phyloP scores from a whole-genome alignment of 805 yeast genomes.

The Candida insectorum region DNA sequence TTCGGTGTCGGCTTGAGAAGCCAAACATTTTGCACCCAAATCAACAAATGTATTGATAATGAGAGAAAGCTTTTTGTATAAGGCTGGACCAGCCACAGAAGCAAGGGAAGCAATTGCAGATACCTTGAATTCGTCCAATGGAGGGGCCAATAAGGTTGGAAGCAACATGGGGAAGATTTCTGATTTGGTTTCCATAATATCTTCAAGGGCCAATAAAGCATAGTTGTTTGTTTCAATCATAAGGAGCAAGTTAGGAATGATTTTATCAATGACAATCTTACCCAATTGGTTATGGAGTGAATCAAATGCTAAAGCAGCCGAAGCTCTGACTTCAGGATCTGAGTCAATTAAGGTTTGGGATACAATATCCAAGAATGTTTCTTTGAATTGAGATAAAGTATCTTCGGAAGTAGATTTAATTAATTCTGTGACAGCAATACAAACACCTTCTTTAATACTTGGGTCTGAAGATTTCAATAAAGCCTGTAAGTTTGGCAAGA shows the following conservation, averaged over 20 bases:
- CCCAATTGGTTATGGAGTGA: constrained; percentile 80
- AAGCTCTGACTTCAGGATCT: constrained; percentile 71
- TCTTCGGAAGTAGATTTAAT: constrained; percentile 68
- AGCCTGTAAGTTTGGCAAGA: constrained; percentile 81
- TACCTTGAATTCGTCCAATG: constrained; percentile 83
- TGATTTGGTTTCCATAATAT: constrained; percentile 86
- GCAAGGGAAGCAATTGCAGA: constrained; percentile 82
- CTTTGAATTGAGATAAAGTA: constrained; percentile 62
- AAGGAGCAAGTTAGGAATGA: constrained; percentile 77
- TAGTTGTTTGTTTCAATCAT: constrained; percentile 64
- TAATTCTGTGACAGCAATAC: constrained; percentile 87
- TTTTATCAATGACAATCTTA: constrained; percentile 79
- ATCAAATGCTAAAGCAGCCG: constrained; percentile 91
- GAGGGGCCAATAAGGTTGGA: constrained; percentile 78
- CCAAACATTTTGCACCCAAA: constrained; percentile 39
- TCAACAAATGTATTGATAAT: constrained; percentile 74
- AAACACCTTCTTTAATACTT: constrained; percentile 77
- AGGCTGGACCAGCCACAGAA: constrained; percentile 82
- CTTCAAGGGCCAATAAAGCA: constrained; percentile 86
- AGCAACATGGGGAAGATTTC: constrained; percentile 90
- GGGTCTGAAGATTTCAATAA: constrained; percentile 66
- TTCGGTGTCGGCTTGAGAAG: constrained; percentile 32
- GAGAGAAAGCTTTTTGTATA: constrained; percentile 66
- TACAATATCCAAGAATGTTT: constrained; percentile 66
- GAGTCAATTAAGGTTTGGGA: constrained; percentile 77